Percentiles rank a stretch among this genome's conserved stretches.
These are phyloP conservation scores for Gymnopilus dilepis DNA, from an alignment of 768 basidiomycete genomes.

Conservation along the genomic window DNA sequence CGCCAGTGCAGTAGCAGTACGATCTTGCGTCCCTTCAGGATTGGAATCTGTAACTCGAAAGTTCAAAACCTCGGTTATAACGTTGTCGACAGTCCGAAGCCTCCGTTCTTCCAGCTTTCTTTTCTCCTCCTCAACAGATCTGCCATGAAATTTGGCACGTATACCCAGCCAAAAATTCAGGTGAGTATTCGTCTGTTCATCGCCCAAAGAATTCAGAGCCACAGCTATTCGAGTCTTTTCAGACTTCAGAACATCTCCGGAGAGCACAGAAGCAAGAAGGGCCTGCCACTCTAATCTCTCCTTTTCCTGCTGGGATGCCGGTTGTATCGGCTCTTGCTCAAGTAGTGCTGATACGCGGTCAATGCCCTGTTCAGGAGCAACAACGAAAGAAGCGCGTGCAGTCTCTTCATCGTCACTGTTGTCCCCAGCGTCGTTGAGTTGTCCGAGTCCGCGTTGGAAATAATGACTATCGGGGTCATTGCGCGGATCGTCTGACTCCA, in stretches of 20 bases:
- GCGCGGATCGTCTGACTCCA: conserved; percentile 71
- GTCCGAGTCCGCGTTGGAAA: conserved; percentile 72
- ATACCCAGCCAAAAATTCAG: conserved; percentile 88
- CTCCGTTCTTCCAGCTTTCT: conserved; percentile 83
- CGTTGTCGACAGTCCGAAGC: conserved; percentile 76
- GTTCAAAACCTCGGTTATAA: conserved; percentile 81
- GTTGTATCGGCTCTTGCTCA: conserved; percentile 68
- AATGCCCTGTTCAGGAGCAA: conserved; percentile 38
- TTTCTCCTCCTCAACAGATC: conserved; percentile 83
- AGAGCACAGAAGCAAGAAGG: conserved; percentile 91
- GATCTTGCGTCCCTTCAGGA: conserved; percentile 38
- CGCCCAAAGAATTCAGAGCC: conserved; percentile 69
- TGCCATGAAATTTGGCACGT: conserved; percentile 82
- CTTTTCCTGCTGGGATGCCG: conserved; percentile 73
- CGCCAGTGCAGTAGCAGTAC: conserved; percentile 54
- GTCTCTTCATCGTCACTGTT: conserved; percentile 81
- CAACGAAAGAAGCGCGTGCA: conserved; percentile 46
- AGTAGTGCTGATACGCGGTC: conserved; percentile 58
- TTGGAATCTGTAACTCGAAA: conserved; percentile 63
- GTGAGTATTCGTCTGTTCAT: conserved; percentile 71
- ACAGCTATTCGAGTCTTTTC: conserved; percentile 93
- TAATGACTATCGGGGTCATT: conserved; percentile 87
- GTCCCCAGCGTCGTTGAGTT: conserved; percentile 69
- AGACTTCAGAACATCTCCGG: conserved; percentile 92
- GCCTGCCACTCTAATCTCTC: conserved; percentile 95